phyloP scores from a whole-genome alignment of 768 basidiomycete species.

The Mycena alexandri region DNA sequence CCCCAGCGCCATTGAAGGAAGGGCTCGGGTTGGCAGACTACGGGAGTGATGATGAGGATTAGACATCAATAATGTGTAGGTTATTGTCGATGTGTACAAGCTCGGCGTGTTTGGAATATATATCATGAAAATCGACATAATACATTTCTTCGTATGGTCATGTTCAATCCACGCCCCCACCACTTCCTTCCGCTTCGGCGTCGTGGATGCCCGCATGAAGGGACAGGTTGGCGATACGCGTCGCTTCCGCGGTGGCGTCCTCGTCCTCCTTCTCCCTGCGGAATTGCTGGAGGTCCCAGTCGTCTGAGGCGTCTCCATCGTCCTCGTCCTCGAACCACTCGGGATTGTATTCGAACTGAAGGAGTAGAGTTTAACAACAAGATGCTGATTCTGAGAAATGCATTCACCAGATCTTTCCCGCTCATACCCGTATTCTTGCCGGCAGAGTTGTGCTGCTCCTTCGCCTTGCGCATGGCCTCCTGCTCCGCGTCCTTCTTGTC shows the following conservation, averaged over 20 bases:
- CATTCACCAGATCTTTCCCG: slow-evolving; percentile 89
- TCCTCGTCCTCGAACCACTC: slow-evolving; percentile 92
- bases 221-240: slow-evolving; percentile 62
- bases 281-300: slow-evolving; percentile 73
- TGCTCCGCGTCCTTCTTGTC: slow-evolving; percentile 94
- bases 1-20: slow-evolving; percentile 50
- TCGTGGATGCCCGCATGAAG: slow-evolving; percentile 48
- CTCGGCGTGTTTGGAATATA: slow-evolving; percentile 20
- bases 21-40: slow-evolving; percentile 80
- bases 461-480: slow-evolving; percentile 85
- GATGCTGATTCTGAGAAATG: slow-evolving; percentile 18
- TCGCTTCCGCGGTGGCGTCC: slow-evolving; percentile 65
- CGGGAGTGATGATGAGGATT: slow-evolving; percentile 78
- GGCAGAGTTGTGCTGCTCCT: slow-evolving; percentile 83
- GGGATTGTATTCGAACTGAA: slow-evolving; percentile 94
- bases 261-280: slow-evolving; percentile 73
- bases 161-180: slow-evolving; percentile 40
- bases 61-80: slow-evolving; percentile 32
- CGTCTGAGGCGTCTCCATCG: slow-evolving; percentile 61
- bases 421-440: slow-evolving; percentile 96
- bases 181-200: slow-evolving; percentile 47
- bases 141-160: slow-evolving; percentile 8
- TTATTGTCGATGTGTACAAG: slow-evolving; percentile 19
- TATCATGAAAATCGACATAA: slow-evolving; percentile 24
- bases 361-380: slow-evolving; percentile 12